Base-by-base conservation (phyloP, 169 alveolate species). In the Theileria sp. region DNA sequence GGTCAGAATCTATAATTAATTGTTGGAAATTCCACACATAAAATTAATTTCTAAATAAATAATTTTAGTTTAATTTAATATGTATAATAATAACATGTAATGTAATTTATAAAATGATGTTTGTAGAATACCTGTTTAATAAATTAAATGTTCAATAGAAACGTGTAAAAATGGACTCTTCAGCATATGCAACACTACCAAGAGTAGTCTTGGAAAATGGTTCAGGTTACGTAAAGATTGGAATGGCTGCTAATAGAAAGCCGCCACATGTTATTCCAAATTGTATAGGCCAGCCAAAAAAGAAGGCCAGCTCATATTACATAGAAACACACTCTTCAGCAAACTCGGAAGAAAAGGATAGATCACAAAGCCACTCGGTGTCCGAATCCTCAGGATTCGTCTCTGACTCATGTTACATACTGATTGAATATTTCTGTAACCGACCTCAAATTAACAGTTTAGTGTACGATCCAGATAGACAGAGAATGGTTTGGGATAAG, bases 161-260 rank as follows among this genome's bases (percentile, higher is more conserved):
- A 71, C 30, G 0, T 3, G 28, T 44, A 51, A 25, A 74, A 58
- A 91, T 88, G 94, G 86, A 86, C 56, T 92, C 93, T 26, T 71
- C 90, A 19, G 92, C 91, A 2, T 86, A 88, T 79, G 84, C 87
- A 25, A 91, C 91, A 72, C 82, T 75, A 65, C 96, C 95, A 44
- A 68, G 92, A 70, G 87, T 92, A 12, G 95, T 93, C 36, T 72
- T 93, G 49, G 97, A 93, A 72, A 89, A 91, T 76, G 97, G 97
- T 36, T 89, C 94, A n/a, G 97, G 97, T 49, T 76, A 69, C 60
- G 72, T 93, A 54, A 93, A 93, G 84, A 89, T 91, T 23, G 96
- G 96, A 21, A 81, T 88, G 69, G 92, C 93, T 17, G 87, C 91
- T n/a, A 88, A 80, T 64, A 77, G 86, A 36, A 83, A 66, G 80